Evolutionary conservation across 1,139 yeast genomes (phyloP).

Genomic region (Geotrichum phurueaensis): DNA sequence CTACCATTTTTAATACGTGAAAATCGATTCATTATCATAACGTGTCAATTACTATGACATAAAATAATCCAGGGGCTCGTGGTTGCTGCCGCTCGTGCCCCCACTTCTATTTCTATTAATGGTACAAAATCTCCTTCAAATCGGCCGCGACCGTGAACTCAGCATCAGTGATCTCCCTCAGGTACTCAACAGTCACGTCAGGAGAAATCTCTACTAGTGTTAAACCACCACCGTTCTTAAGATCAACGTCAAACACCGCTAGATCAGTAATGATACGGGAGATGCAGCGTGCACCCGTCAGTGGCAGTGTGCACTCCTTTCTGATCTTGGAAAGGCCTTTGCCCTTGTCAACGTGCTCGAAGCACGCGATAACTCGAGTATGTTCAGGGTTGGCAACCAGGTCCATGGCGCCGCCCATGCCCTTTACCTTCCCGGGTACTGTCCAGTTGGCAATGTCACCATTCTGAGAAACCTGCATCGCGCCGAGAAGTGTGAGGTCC

Average conservation of each 20-base stretch:
- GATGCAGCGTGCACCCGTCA: slow-evolving; percentile 43
- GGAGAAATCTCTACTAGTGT: slow-evolving; percentile 38
- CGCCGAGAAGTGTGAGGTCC: slow-evolving; percentile 42
- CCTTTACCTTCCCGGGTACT: slow-evolving; percentile 43
- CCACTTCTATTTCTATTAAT: background rate
- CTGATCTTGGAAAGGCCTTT: slow-evolving; percentile 41
- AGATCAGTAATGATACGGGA: slow-evolving; percentile 43
- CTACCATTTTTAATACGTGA: background rate
- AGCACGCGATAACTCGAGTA: slow-evolving; percentile 41
- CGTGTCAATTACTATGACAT: background rate
- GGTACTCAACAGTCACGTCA: slow-evolving; percentile 38
- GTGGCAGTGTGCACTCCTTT: slow-evolving; percentile 40
- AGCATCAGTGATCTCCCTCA: slow-evolving; percentile 38
- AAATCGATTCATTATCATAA: background rate
- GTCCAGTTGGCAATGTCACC: slow-evolving; percentile 48
- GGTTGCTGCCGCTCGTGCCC: background rate
- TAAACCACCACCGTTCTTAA: slow-evolving; percentile 31
- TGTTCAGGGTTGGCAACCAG: slow-evolving; percentile 42
- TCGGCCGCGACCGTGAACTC: slow-evolving; percentile 35
- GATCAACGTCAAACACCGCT: slow-evolving; percentile 43
- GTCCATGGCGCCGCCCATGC: slow-evolving; percentile 51
- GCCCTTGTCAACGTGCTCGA: slow-evolving; percentile 44
- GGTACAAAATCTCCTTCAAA: slow-evolving; percentile 25
- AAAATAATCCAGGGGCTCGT: background rate
- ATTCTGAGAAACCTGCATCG: slow-evolving; percentile 40